Conservation (phyloP, 2,329 filamentous ascomycete species). For the Zymoseptoria brevis region DNA sequence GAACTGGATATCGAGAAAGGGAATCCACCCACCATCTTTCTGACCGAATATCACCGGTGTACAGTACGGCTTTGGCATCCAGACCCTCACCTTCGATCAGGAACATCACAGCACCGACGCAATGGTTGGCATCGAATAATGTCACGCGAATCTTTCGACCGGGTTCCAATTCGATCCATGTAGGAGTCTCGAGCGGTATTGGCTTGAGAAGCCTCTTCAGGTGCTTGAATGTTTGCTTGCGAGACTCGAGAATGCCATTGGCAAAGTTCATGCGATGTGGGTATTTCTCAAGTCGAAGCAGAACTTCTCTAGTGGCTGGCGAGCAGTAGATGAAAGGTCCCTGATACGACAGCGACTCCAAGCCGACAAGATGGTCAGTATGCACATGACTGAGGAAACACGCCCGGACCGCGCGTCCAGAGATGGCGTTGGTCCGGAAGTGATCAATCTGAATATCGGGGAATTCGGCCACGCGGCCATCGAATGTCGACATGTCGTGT, state of each 20-base stretch:
- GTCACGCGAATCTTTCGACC: slow-evolving; percentile 68
- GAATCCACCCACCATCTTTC: slow-evolving; percentile 80
- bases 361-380: slow-evolving; percentile 76
- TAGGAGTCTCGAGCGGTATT: slow-evolving; percentile 74
- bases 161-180: slow-evolving; percentile 63
- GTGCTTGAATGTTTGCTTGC: slow-evolving; percentile 68
- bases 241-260: slow-evolving; percentile 66
- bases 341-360: slow-evolving; percentile 50
- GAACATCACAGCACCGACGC: slow-evolving; percentile 85
- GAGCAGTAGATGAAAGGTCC: slow-evolving; percentile 83
- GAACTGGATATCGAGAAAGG: slow-evolving; percentile 59
- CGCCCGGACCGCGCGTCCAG: slow-evolving; percentile 57
- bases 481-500: slow-evolving; percentile 64
- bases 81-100: slow-evolving; percentile 65
- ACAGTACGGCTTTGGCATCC: slow-evolving; percentile 59
- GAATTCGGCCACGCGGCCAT: slow-evolving; percentile 66
- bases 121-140: slow-evolving; percentile 86
- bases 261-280: slow-evolving; percentile 74
- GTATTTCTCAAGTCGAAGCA: slow-evolving; percentile 67
- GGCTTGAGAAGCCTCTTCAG: slow-evolving; percentile 67
- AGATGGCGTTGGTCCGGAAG: slow-evolving; percentile 53
- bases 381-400: slow-evolving; percentile 91
- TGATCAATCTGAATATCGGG: slow-evolving; percentile 76
- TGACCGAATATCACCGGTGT: slow-evolving; percentile 81
- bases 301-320: slow-evolving; percentile 66